A percentile compares a stretch with the other conserved stretches of the same genome.
These are phyloP conservation scores for Colletotrichum sp. DNA, from an alignment of 2,329 filamentous ascomycete species.

Conservation along the genomic window DNA sequence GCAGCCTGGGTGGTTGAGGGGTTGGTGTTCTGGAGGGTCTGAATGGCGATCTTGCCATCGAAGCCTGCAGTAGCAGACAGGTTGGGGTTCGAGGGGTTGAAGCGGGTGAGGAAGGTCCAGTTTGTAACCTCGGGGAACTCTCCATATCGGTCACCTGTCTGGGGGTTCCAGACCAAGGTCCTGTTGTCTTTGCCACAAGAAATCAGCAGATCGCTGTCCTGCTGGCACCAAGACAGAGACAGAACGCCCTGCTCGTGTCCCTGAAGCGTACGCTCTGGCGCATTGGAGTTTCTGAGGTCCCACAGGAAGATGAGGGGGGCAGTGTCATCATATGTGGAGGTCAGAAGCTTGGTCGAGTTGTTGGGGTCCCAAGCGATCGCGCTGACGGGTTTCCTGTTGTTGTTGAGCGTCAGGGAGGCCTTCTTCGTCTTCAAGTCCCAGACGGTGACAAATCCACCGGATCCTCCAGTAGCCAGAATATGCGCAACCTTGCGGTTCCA, in stretches of 20 bases:
- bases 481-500: constrained; percentile 99
- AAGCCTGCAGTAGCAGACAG: constrained; percentile 95
- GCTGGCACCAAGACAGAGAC: constrained; percentile 92
- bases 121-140: constrained; percentile 99
- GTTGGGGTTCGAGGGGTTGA: constrained; percentile 91
- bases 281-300: constrained; percentile 96
- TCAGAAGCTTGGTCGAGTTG: constrained; percentile 91
- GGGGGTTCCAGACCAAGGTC: constrained; percentile 95
- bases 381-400: constrained; percentile 92
- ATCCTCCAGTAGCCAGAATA: constrained; percentile 92
- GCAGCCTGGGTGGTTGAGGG: constrained; percentile 71
- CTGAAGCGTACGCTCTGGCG: constrained; percentile 84
- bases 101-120: constrained; percentile 96
- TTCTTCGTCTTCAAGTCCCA: constrained; percentile 99
- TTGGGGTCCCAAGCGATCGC: constrained; percentile 97
- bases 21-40: constrained; percentile 94
- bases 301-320: constrained; percentile 89
- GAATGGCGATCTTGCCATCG: constrained; percentile 92
- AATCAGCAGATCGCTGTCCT: constrained; percentile 86
- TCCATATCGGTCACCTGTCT: constrained; percentile 84
- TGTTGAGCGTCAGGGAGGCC: constrained; percentile 94
- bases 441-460: constrained; percentile 93
- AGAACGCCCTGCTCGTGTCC: constrained; percentile 95
- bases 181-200: constrained; percentile 97
- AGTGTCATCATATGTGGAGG: constrained; percentile 87